Percentiles rank a stretch among this genome's conserved stretches.
These are phyloP conservation scores for Rhizopogon sp. DNA, from an alignment of 768 basidiomycete genomes.

Conservation along the genomic window DNA sequence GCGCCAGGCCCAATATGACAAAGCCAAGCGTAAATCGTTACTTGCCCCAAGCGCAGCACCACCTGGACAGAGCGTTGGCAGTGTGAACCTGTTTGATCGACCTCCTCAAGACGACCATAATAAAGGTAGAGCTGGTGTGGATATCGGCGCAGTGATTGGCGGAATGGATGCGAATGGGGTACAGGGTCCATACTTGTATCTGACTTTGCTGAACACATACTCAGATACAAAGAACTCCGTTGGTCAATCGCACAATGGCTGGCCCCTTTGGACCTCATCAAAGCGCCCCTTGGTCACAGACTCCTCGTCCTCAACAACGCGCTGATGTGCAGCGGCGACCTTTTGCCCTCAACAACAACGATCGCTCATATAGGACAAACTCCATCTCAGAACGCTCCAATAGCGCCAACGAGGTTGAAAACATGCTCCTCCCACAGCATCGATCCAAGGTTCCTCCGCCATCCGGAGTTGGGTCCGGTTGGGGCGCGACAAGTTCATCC, in stretches of 20 bases:
- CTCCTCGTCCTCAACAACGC: slow-evolving; percentile 14
- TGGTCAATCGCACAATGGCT: slow-evolving; percentile 43
- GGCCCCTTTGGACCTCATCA: slow-evolving; percentile 28
- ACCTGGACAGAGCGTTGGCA: slow-evolving; percentile 12
- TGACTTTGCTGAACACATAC: slow-evolving; percentile 2
- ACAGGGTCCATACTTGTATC: slow-evolving; percentile 2
- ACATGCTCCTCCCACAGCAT: slow-evolving; percentile 39
- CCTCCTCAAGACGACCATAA: slow-evolving; percentile 14
- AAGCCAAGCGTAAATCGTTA: slow-evolving; percentile 76
- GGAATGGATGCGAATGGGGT: slow-evolving; percentile 68
- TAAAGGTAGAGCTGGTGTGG: slow-evolving; percentile 27
- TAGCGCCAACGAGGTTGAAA: slow-evolving; percentile 72
- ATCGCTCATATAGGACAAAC: slow-evolving; percentile 39
- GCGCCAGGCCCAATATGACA: slow-evolving; percentile 69
- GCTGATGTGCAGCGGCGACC: slow-evolving; percentile 39
- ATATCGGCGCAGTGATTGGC: slow-evolving; percentile 52
- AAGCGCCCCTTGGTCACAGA: slow-evolving; percentile 26
- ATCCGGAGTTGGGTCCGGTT: slow-evolving; percentile 30
- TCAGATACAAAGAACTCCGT: slow-evolving; percentile 69
- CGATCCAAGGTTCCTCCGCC: slow-evolving; percentile 15
- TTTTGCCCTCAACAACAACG: slow-evolving; percentile 23
- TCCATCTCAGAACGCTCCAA: slow-evolving; percentile 56
- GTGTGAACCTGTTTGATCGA: slow-evolving; percentile 12
- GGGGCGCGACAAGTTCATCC: slow-evolving; percentile 31
- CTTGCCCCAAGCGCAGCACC: slow-evolving; percentile 39